Evolutionary conservation across 75 land plant species (phyloP).

Genomic region (Selaginella moellendorffii): DNA sequence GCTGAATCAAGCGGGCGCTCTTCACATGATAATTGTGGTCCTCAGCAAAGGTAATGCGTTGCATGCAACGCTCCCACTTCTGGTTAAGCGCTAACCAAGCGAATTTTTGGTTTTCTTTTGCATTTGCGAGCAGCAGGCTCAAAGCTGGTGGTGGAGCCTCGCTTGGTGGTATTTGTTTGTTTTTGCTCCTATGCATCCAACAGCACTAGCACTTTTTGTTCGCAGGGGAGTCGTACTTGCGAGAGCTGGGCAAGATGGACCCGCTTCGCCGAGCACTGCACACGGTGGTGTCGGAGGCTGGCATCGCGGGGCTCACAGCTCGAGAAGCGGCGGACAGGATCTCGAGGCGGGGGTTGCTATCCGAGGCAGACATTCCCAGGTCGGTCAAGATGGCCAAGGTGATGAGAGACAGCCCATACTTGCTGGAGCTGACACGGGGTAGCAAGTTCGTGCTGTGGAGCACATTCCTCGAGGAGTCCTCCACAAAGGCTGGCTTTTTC

Average conservation of each 20-base stretch:
- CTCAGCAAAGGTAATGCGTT: too few species aligned
- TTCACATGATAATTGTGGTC: neutral
- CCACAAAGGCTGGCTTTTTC: too few species aligned
- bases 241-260: neutral
- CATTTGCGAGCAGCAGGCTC: too few species aligned
- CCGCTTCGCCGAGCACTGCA: neutral
- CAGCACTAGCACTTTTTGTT: too few species aligned
- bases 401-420: neutral
- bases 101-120: too few species aligned
- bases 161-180: too few species aligned
- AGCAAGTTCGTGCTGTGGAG: neutral
- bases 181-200: too few species aligned
- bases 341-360: neutral
- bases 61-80: too few species aligned
- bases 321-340: neutral
- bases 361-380: neutral
- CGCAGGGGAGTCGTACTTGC: too few species aligned
- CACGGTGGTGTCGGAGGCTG: neutral
- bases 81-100: too few species aligned
- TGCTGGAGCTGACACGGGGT: neutral
- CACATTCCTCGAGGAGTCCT: neutral
- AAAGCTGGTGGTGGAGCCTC: too few species aligned
- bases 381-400: neutral
- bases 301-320: neutral
- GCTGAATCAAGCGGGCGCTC: neutral